Percentiles rank a stretch among this genome's conserved stretches.
phyloP scores from a whole-genome alignment of 164 flowering plant species.

The Tetracentron sinense region DNA sequence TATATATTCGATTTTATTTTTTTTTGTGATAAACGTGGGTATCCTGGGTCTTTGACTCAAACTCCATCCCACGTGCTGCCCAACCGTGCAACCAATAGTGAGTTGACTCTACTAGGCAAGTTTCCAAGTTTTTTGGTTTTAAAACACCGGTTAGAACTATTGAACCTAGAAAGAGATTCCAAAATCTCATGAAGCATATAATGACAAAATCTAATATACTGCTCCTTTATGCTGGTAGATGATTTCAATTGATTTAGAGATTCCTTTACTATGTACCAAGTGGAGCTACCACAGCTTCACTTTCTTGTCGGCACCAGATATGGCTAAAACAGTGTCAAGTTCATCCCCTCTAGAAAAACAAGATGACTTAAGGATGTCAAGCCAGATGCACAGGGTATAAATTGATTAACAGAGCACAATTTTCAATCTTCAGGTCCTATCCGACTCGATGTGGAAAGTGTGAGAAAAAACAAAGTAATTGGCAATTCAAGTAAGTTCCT shows the following conservation, averaged over 20 bases:
- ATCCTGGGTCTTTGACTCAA: too few species aligned
- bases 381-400: background rate
- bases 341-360: slow-evolving; percentile 44
- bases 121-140: too few species aligned
- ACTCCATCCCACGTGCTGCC: too few species aligned
- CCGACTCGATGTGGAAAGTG: too few species aligned
- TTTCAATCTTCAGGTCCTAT: too few species aligned
- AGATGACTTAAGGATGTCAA: background rate
- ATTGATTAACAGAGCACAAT: too few species aligned
- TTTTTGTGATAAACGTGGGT: too few species aligned
- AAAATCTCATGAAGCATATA: slow-evolving; percentile 6
- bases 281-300: slow-evolving; percentile 92
- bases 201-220: background rate
- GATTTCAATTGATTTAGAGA: background rate
- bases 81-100: too few species aligned
- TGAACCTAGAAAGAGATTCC: background rate
- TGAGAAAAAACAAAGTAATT: background rate
- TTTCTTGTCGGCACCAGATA: slow-evolving; percentile 81
- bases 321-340: slow-evolving; percentile 50
- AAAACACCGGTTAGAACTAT: background rate
- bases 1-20: too few species aligned
- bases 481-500: background rate
- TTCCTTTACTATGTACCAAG: slow-evolving; percentile 18
- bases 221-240: background rate
- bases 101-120: too few species aligned